Evolutionary conservation across 78 protist species (phyloP), one percentile per base, ranked within the genome.

Genomic region (Dictyostelium capitatum): DNA sequence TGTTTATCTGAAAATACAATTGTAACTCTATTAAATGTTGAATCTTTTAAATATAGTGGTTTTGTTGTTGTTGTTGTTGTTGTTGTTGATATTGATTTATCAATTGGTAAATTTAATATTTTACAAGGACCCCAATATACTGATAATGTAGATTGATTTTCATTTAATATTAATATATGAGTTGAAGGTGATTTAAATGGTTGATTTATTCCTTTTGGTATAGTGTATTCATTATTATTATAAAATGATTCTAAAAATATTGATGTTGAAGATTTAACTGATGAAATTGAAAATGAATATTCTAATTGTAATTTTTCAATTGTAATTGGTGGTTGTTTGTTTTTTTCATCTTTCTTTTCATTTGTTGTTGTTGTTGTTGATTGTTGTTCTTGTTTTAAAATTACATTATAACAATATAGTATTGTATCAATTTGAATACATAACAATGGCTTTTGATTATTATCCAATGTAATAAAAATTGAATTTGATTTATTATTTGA

Each of bases 171-270:
- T 20, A 43, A 28, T 50, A 54, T 79, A 32, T 79, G 72, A 56
- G 53, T 79, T 14, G 25, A 50, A 20, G 28, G 25, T 15, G 79
- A 56, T 73, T n/a, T 23, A 46, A 46, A 73, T 46, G 59, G 51
- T 4, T 73, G 51, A 46, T 73, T 73, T 19, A 51, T 77, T 30
- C 75, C 75, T 6, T 67, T 67, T 77, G 82, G 65, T 20, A 30
- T 51, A 23, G 65, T 37, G 17, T 77, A 77, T 77, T 46, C 51
- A 56, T 79, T 79, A 62, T 80, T 80, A 47, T 80, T 37, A 15
- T 62, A 80, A 62, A 80, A 80, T 56, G 73, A 62, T 17, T 80
- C 75, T 56, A 80, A 62, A 46, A 62, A 62, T 46, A 62, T 80
- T 41, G 87, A 57, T 23, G 65, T 25, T 19, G 62, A 17, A 25